Conservation (phyloP, 2,329 filamentous ascomycete species). For the Sphaerulina vaccinii region DNA sequence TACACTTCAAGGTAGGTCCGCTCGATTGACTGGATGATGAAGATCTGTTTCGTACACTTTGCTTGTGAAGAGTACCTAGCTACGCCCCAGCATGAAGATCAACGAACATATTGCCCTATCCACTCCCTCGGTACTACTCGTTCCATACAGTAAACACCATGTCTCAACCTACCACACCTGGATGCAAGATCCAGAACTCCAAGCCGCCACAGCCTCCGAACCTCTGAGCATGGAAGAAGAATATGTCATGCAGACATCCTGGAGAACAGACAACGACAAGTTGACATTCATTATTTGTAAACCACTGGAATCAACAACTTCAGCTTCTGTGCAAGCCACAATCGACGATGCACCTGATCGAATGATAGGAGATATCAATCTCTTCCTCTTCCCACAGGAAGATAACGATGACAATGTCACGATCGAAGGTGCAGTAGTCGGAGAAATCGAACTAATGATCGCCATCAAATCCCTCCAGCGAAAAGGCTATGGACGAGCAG, state of each 20-base stretch:
- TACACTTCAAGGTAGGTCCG: neutral
- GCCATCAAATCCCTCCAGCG: slow-evolving; percentile 59
- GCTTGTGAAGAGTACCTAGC: too few relatives aligned
- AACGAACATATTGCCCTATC: slow-evolving; percentile 41
- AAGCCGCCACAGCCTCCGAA: slow-evolving; percentile 82
- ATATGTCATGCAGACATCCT: slow-evolving; percentile 85
- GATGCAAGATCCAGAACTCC: slow-evolving; percentile 87
- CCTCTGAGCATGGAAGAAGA: slow-evolving; percentile 77
- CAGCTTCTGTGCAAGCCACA: slow-evolving; percentile 37
- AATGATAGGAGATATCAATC: slow-evolving; percentile 54
- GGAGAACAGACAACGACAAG: slow-evolving; percentile 80
- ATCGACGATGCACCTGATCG: slow-evolving; percentile 53
- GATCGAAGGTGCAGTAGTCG: slow-evolving; percentile 46
- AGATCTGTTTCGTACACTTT: neutral
- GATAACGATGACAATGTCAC: slow-evolving; percentile 43
- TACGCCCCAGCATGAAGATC: slow-evolving; percentile 43
- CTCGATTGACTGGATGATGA: neutral
- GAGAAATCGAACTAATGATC: slow-evolving; percentile 87
- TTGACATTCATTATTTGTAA: slow-evolving; percentile 85
- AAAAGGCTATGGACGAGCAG: slow-evolving; percentile 63
- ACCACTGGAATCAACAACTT: slow-evolving; percentile 26
- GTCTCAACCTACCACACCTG: slow-evolving; percentile 81
- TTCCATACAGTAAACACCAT: slow-evolving; percentile 80
- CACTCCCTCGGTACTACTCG: slow-evolving; percentile 66
- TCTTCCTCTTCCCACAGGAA: slow-evolving; percentile 66